Conservation (phyloP, 352 stramenopile species). For the Phytophthora ohioensis region DNA sequence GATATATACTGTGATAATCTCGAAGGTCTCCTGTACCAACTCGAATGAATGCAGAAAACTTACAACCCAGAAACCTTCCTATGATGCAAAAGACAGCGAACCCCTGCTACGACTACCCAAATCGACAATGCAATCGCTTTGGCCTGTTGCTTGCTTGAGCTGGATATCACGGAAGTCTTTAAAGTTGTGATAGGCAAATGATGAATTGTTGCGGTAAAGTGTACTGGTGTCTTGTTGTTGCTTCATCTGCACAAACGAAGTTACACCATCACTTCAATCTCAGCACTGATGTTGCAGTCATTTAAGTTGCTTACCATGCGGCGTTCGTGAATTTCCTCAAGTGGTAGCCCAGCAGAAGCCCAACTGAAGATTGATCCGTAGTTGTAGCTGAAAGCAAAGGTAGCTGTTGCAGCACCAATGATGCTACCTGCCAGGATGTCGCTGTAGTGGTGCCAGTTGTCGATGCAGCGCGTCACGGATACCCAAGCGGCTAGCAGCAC, state of each 20-base stretch:
- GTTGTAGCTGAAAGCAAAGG: conserved; percentile 71
- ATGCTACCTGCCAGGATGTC: conserved; percentile 75
- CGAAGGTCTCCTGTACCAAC: too few species aligned
- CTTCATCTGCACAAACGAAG: not conserved
- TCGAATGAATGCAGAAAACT: too few species aligned
- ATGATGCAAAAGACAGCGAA: too few species aligned
- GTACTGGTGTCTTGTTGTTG: too few species aligned
- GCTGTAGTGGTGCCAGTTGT: conserved; percentile 90
- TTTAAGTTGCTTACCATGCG: conserved; percentile 45
- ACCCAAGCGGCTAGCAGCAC: conserved; percentile 75
- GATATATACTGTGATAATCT: too few species aligned
- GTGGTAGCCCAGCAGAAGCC: conserved; percentile 60
- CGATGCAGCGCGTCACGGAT: conserved; percentile 73
- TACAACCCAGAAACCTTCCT: too few species aligned
- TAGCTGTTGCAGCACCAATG: conserved; percentile 54
- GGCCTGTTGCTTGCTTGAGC: conserved; percentile 27
- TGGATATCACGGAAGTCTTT: conserved; percentile 39
- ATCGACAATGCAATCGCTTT: conserved; percentile 39
- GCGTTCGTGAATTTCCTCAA: conserved; percentile 57
- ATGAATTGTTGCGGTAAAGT: not conserved
- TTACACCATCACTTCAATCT: not conserved
- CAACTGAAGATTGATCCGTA: conserved; percentile 75
- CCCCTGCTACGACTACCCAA: conserved; percentile 20
- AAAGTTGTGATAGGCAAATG: conserved; percentile 42
- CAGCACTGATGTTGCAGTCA: too few species aligned